A percentile compares a stretch with the other conserved stretches of the same genome.
phyloP scores from a whole-genome alignment of 208 protist genomes.

The Leishmania amazonensis region DNA sequence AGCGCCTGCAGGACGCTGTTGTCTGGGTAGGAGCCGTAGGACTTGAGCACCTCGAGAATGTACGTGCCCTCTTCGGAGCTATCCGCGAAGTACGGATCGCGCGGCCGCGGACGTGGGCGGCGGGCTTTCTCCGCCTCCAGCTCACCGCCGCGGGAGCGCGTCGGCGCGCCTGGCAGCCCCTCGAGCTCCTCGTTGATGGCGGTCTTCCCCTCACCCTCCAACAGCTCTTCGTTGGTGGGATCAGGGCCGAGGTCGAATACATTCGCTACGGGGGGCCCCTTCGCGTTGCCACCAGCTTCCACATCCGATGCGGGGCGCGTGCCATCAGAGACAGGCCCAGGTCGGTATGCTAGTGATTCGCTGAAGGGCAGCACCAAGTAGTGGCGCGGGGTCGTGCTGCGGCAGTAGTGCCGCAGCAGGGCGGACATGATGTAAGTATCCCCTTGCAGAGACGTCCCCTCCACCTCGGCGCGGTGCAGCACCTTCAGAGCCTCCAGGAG shows the following conservation, averaged over 20 bases:
- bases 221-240: constrained; percentile 29
- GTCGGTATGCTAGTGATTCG: constrained; percentile 47
- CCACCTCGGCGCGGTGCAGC: constrained; percentile 80
- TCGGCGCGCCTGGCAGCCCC: background rate
- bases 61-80: constrained; percentile 60
- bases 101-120: constrained; percentile 14
- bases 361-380: constrained; percentile 56
- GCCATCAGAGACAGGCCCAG: constrained; percentile 28
- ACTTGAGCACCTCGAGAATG: constrained; percentile 60
- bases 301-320: background rate
- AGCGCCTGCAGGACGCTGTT: constrained; percentile 55
- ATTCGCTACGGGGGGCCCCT: constrained; percentile 12
- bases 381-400: constrained; percentile 52
- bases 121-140: constrained; percentile 20
- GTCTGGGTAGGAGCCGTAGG: constrained; percentile 53
- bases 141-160: constrained; percentile 12
- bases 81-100: constrained; percentile 37
- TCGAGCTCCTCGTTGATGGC: constrained; percentile 22
- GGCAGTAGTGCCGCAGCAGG: constrained; percentile 69
- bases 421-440: constrained; percentile 66
- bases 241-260: constrained; percentile 43
- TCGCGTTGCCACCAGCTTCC: background rate
- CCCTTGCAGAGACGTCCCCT: constrained; percentile 72
- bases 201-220: constrained; percentile 34
- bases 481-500: constrained; percentile 79